A percentile compares a stretch with the other conserved stretches of the same genome.
phyloP scores from a whole-genome alignment of 257 asterid genomes.

The Nicotiana benthamiana region DNA sequence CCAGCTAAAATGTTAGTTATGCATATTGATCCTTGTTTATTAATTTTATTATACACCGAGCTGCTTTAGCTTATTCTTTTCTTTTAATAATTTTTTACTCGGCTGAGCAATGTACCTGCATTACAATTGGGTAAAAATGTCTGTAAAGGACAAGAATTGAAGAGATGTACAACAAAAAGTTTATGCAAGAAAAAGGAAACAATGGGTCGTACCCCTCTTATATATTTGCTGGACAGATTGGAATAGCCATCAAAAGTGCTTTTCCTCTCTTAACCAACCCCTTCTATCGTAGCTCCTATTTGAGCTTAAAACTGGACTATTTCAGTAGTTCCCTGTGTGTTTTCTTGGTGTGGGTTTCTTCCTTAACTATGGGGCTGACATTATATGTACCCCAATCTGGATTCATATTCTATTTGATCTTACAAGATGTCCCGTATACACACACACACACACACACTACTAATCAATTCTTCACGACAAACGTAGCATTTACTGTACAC shows the following conservation, averaged over 20 bases:
- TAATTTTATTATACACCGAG: background rate
- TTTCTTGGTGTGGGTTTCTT: background rate
- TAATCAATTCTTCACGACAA: background rate
- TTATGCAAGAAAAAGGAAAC: too few species aligned
- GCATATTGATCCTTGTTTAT: background rate
- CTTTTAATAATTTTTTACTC: background rate
- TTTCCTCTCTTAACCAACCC: too few species aligned
- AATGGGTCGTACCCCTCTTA: too few species aligned
- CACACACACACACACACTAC: too few species aligned
- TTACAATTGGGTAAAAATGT: background rate
- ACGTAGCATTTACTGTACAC: background rate
- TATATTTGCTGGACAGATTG: too few species aligned
- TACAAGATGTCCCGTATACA: background rate
- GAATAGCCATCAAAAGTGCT: too few species aligned
- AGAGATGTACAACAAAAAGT: background rate
- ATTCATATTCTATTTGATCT: background rate
- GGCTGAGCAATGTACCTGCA: background rate
- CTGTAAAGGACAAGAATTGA: background rate
- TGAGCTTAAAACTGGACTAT: too few species aligned
- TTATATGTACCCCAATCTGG: background rate
- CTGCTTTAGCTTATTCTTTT: background rate
- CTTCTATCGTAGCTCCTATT: too few species aligned
- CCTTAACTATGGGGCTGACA: background rate
- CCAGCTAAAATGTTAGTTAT: background rate
- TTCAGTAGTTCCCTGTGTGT: too few species aligned